These are phyloP conservation scores for Podaxis mareebaensis DNA, from an alignment of 768 basidiomycete species.

Conservation along the genomic window DNA sequence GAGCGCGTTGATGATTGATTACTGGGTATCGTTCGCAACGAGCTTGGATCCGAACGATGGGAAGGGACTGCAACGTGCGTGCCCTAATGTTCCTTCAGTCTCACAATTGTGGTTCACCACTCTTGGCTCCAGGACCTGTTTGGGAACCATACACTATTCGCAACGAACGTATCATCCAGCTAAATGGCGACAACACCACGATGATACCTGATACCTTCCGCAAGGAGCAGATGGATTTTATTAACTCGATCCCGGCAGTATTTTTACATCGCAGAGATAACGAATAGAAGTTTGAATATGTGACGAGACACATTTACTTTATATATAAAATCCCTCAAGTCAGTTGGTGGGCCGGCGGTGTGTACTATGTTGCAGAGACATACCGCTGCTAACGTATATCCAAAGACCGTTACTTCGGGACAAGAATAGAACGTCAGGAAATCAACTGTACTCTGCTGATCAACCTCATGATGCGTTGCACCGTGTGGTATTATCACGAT, in stretches of 20 bases:
- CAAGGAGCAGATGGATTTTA: constrained; percentile 35
- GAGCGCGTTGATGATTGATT: constrained; percentile 39
- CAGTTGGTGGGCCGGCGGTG: not conserved
- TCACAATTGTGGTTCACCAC: not conserved
- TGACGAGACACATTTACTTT: not conserved
- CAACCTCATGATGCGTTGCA: too few relatives aligned
- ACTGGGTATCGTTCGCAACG: constrained; percentile 43
- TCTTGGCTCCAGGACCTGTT: constrained; percentile 23
- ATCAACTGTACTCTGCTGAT: not conserved
- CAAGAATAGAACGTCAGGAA: not conserved
- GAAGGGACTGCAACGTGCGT: constrained; percentile 30
- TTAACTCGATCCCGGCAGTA: constrained; percentile 31
- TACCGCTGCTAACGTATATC: not conserved
- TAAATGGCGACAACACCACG: constrained; percentile 35
- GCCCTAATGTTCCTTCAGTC: not conserved
- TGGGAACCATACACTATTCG: constrained; percentile 32
- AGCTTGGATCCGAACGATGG: constrained; percentile 41
- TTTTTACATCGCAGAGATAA: constrained; percentile 24
- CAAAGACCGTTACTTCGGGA: not conserved
- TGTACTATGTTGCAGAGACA: not conserved
- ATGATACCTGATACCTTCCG: constrained; percentile 39
- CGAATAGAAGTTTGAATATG: not conserved
- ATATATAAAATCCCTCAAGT: too few relatives aligned
- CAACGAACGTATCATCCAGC: constrained; percentile 24
- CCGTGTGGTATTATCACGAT: too few relatives aligned